A percentile compares a stretch with the other conserved stretches of the same genome.
phyloP scores from a whole-genome alignment of 805 yeast genomes.

The Lachancea mirantina region DNA sequence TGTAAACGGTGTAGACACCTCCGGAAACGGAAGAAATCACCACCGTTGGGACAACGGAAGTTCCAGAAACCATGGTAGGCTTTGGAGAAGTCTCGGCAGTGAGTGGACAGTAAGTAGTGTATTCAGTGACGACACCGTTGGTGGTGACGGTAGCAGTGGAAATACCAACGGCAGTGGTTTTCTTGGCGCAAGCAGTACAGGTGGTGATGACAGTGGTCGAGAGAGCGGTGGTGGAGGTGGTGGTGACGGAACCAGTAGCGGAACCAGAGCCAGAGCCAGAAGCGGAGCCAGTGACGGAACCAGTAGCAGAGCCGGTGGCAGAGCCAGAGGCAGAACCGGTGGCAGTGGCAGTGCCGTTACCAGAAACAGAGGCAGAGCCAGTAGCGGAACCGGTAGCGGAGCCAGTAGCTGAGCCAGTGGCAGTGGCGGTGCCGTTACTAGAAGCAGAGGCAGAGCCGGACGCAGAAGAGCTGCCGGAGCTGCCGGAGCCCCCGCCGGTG shows the following conservation, averaged over 20 bases:
- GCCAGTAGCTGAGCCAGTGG: slow-evolving; percentile 1
- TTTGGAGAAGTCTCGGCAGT: slow-evolving; percentile 1
- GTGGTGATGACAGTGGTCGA: slow-evolving; percentile 6
- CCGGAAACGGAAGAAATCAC: slow-evolving; percentile 9
- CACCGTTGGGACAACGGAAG: slow-evolving; percentile 10
- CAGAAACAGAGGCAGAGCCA: slow-evolving; percentile 1
- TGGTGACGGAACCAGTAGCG: slow-evolving; percentile 1
- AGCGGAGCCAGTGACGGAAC: slow-evolving; percentile 15
- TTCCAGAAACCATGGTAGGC: slow-evolving; percentile 11
- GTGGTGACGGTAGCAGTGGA: slow-evolving; percentile 3
- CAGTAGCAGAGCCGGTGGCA: slow-evolving; percentile 13
- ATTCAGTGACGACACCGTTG: slow-evolving; percentile 22
- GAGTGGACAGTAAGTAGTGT: slow-evolving; percentile 18
- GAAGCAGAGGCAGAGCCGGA: slow-evolving; percentile 3
- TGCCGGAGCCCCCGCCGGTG: slow-evolving; percentile 1
- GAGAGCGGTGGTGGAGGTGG: slow-evolving; percentile 1
- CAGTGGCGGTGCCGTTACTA: background rate
- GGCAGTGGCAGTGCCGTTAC: background rate
- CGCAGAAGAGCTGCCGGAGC: slow-evolving; percentile 4
- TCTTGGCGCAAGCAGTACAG: slow-evolving; percentile 3
- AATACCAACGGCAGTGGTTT: slow-evolving; percentile 3
- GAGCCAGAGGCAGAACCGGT: slow-evolving; percentile 4
- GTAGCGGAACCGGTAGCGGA: slow-evolving; percentile 2
- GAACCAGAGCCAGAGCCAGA: background rate
- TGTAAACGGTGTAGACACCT: slow-evolving; percentile 13